Conservation (phyloP, 1,284 basidiomycete species). For the Veloboletus limbatus region DNA sequence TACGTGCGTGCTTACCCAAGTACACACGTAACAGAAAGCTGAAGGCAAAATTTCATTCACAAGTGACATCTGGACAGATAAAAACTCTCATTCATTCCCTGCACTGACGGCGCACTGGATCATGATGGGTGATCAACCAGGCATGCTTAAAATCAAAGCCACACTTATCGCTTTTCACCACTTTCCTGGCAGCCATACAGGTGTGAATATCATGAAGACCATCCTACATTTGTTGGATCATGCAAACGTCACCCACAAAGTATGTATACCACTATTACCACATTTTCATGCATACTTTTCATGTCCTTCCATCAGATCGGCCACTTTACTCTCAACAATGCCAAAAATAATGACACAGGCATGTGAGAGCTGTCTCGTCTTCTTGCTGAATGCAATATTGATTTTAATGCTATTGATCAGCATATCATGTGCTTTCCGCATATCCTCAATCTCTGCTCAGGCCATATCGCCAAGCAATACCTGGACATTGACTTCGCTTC, state of each 20-base stretch:
- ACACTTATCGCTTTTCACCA: conserved; percentile 8
- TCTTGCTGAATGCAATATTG: not conserved
- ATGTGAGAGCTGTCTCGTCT: conserved; percentile 2
- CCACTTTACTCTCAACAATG: conserved; percentile 10
- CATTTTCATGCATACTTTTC: not conserved
- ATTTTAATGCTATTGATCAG: not conserved
- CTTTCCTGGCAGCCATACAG: conserved; percentile 2
- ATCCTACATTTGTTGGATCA: conserved; percentile 3
- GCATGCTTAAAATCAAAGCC: conserved; percentile 1
- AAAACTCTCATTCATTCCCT: not conserved
- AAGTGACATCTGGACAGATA: conserved; percentile 1
- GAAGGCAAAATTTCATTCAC: conserved; percentile 1
- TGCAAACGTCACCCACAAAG: not conserved
- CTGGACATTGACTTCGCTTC: not conserved
- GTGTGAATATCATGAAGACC: not conserved
- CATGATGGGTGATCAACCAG: not conserved
- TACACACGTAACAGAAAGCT: too few species aligned
- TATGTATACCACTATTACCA: too few species aligned
- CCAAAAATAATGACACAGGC: not conserved
- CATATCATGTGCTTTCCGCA: not conserved
- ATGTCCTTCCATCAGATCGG: not conserved
- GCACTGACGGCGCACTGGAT: conserved; percentile 1
- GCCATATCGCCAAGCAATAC: not conserved
- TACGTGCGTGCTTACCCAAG: too few species aligned
- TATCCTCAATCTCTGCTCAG: not conserved